A percentile compares a stretch with the other conserved stretches of the same genome.
Conservation (phyloP, 495 filamentous ascomycete species). For the Neurospora sp. region DNA sequence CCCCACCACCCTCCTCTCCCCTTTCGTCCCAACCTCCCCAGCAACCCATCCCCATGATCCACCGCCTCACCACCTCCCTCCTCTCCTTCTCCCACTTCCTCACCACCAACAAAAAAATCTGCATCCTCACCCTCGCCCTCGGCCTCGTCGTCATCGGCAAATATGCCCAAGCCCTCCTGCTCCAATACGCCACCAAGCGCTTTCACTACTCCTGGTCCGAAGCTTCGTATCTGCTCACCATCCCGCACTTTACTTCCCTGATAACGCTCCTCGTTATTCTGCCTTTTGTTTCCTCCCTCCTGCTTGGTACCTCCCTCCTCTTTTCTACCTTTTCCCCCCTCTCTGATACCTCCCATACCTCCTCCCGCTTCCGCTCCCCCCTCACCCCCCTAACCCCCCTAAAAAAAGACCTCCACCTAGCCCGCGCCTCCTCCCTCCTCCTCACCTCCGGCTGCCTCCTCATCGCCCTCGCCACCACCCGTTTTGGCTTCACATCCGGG, state of each 20-base stretch:
- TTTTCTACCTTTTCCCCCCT: no score
- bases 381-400: neutral
- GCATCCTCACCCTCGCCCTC: constrained; percentile 16
- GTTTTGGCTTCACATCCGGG: constrained; percentile 1
- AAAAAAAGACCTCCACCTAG: neutral
- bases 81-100: neutral
- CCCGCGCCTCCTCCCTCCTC: constrained; percentile 1
- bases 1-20: neutral
- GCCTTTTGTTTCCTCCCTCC: constrained; percentile 9
- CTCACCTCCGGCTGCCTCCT: neutral
- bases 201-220: constrained; percentile 22
- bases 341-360: no score
- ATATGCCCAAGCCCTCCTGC: constrained; percentile 17
- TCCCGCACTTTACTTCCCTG: constrained; percentile 17
- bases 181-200: constrained; percentile 25
- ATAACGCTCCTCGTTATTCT: constrained; percentile 16
- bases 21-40: neutral
- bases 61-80: neutral
- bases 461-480: neutral
- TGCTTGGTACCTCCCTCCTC: neutral
- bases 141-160: constrained; percentile 16
- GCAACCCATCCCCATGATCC: neutral
- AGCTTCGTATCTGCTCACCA: constrained; percentile 17
- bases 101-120: constrained; percentile 8
- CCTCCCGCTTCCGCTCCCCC: no score